Evolutionary conservation across 768 basidiomycete species (phyloP), one percentile per base, ranked within the genome.

Genomic region (Suillus placidus): DNA sequence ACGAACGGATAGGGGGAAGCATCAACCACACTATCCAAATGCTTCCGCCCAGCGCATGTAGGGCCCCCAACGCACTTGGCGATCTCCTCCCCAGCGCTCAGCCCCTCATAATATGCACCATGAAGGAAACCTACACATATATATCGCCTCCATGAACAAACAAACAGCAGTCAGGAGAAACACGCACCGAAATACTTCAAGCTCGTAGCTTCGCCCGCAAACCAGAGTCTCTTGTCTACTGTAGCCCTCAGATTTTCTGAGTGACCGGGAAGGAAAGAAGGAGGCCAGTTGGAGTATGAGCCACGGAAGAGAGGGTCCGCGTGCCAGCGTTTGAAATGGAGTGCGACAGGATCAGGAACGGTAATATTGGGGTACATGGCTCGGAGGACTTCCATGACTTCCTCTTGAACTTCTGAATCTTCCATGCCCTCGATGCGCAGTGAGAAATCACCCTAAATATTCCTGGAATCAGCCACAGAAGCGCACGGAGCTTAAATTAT

Each of bases 231-330:
- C 42, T 75, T 67, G 6, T 76, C 77, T 20, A 89, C 77, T 26
- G 85, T 87, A 6, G 86, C 85, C 64, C 84, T 80, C 56, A 89
- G 69, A 69, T 89, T 88, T 34, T 82, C 76, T n/a, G 85, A 80
- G 61, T 88, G 86, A 10, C 74, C 77, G 18, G 79, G 80, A 13
- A 84, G 73, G 67, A 88, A 89, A 4, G 86, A 81, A 0, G 90
- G 80, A 0, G 88, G 89, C 88, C 88, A 91, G 66, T 89, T 91
- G 26, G 86, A 87, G 68, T 88, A 91, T 4, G 87, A 85, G 5
- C 76, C 76, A 0, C 72, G 69, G 66, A 63, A 77, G 40, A 84
- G 75, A 4, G 83, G 82, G 70, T 90, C 81, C 14, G 74, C 72
- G 55, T 79, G 68, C 90, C 90, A 91, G 4, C 80, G 75, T 4